Conservation (phyloP, 306 rosid genomes). For the Glycine soja region DNA sequence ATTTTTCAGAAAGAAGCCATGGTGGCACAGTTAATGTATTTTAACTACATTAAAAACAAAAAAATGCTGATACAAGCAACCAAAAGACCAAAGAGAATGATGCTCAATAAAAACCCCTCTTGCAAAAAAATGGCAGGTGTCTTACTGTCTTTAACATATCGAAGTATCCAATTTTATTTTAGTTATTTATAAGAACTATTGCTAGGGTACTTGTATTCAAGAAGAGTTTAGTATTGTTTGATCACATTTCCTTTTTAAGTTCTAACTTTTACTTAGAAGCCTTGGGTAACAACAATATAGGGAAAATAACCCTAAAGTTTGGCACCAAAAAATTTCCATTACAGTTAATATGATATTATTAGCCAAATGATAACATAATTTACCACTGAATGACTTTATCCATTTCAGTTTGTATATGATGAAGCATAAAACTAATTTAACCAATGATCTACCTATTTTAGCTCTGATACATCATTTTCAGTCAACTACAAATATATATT, state of each 20-base stretch:
- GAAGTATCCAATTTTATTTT: conserved; percentile 24
- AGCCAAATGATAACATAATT: conserved; percentile 11
- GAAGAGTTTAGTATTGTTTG: conserved; percentile 2
- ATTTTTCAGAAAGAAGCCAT: conserved; percentile 34
- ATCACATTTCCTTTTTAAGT: not conserved
- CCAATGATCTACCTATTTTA: not conserved
- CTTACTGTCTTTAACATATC: conserved; percentile 25
- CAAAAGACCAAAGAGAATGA: not conserved
- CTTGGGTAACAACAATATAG: conserved; percentile 22
- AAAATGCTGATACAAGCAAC: conserved; percentile 26
- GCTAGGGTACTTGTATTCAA: not conserved
- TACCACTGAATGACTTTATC: conserved; percentile 24
- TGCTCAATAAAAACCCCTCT: conserved; percentile 10
- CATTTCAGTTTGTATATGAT: not conserved
- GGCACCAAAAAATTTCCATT: not conserved
- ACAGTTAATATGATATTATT: not conserved
- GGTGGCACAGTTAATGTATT: conserved; percentile 23
- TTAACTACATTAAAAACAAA: conserved; percentile 32
- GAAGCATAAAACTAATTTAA: conserved; percentile 26
- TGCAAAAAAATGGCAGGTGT: conserved; percentile 10
- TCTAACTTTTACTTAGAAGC: not conserved
- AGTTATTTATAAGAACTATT: conserved; percentile 20
- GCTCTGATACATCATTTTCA: conserved; percentile 16
- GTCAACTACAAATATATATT: not conserved
- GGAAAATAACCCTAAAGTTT: conserved; percentile 10